These are phyloP conservation scores for Aaosphaeria pasadenensis DNA, from an alignment of 2,329 filamentous ascomycete species.

Conservation along the genomic window DNA sequence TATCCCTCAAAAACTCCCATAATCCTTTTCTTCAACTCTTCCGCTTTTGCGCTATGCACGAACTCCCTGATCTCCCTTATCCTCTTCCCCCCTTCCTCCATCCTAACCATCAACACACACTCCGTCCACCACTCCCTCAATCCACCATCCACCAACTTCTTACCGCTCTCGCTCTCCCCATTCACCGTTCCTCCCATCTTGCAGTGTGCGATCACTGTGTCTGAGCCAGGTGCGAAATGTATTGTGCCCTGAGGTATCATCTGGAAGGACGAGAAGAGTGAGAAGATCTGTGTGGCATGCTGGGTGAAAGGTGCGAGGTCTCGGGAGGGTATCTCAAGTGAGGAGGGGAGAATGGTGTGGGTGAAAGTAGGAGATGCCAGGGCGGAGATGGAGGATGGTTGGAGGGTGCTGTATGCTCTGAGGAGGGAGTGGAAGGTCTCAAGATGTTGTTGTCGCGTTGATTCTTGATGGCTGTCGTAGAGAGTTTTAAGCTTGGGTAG, in stretches of 20 bases:
- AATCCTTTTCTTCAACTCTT: constrained; percentile 36
- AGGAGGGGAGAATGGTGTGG: constrained; percentile 41
- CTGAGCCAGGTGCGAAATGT: constrained; percentile 17
- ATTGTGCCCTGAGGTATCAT: constrained; percentile 38
- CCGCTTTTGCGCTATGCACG: constrained; percentile 39
- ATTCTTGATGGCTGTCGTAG: constrained; percentile 3
- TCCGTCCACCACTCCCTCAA: constrained; percentile 24
- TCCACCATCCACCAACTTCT: constrained; percentile 12
- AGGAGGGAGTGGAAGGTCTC: constrained; percentile 32
- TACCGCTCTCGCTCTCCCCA: constrained; percentile 12
- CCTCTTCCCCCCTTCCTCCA: constrained; percentile 18
- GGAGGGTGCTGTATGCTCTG: constrained; percentile 41
- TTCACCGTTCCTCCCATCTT: constrained; percentile 24
- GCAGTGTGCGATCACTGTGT: constrained; percentile 37
- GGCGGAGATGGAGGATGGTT: constrained; percentile 36
- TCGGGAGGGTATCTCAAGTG: constrained; percentile 38
- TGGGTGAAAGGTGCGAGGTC: constrained; percentile 36
- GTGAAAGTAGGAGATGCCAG: constrained; percentile 37
- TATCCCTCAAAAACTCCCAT: constrained; percentile 30
- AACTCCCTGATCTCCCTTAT: constrained; percentile 37
- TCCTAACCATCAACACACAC: constrained; percentile 20
- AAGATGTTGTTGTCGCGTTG: constrained; percentile 19
- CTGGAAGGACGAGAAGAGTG: constrained; percentile 40
- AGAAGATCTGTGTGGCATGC: constrained; percentile 42
- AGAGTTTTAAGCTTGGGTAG: constrained; percentile 1